Conservation (phyloP, 2,329 filamentous ascomycete species). For the Thermothelomyces thermophilus region DNA sequence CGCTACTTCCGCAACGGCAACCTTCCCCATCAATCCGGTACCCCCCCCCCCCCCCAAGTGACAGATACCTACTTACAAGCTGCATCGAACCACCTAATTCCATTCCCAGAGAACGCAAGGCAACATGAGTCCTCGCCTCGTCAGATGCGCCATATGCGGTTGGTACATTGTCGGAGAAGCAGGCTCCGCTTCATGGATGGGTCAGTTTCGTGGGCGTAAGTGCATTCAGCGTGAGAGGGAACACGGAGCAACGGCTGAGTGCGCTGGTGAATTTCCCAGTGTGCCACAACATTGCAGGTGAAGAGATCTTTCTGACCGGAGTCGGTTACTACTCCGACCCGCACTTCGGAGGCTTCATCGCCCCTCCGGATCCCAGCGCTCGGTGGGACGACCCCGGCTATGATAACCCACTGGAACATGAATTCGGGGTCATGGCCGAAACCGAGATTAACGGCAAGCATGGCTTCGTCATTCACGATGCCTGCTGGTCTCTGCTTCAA, state of each 20-base stretch:
- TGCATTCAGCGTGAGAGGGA: not conserved
- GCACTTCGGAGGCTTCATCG: not conserved
- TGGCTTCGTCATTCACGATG: constrained; percentile 1
- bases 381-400: constrained; percentile 7
- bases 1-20: too few species aligned
- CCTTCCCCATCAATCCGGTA: too few species aligned
- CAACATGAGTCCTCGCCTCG: not conserved
- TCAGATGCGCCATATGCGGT: not conserved
- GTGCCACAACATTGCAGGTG: not conserved
- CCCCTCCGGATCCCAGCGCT: not conserved
- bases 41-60: too few species aligned
- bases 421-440: not conserved
- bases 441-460: not conserved
- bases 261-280: not conserved
- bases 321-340: not conserved
- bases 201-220: not conserved
- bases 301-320: not conserved
- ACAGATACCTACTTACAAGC: too few species aligned
- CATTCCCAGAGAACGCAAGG: too few species aligned
- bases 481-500: not conserved
- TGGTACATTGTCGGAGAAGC: not conserved
- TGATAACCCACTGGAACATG: not conserved
- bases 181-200: not conserved
- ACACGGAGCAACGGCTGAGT: not conserved
- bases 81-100: too few species aligned